Evolutionary conservation across 2,329 filamentous ascomycete species (phyloP).

Genomic region (Aspergillus tamarii): DNA sequence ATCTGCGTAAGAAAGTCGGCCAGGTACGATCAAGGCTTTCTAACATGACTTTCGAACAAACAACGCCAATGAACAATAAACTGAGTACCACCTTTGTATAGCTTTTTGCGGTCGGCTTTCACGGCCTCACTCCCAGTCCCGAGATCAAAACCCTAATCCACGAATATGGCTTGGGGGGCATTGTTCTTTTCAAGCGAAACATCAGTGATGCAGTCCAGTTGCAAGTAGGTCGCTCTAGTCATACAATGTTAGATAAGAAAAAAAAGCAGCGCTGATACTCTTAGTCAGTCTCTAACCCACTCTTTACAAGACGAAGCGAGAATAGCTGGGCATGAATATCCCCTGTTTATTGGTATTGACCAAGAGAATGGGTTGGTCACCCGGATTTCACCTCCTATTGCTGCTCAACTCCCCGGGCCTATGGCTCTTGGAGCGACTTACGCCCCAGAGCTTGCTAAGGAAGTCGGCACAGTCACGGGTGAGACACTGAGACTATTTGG

Average conservation of each 20-base stretch:
- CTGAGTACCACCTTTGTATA: conserved; percentile 19
- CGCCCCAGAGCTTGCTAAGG: conserved; percentile 37
- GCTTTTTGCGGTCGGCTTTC: conserved; percentile 51
- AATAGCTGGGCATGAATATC: conserved; percentile 42
- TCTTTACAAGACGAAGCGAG: conserved; percentile 46
- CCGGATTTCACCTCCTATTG: conserved; percentile 44
- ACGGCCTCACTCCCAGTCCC: conserved; percentile 41
- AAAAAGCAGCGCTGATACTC: not conserved
- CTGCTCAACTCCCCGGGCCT: conserved; percentile 45
- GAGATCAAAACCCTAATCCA: conserved; percentile 49
- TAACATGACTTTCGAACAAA: not conserved
- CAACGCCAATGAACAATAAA: not conserved
- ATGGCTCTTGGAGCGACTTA: conserved; percentile 51
- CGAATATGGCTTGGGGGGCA: conserved; percentile 44
- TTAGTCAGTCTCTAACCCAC: conserved; percentile 31
- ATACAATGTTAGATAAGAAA: not conserved
- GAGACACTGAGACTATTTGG: conserved; percentile 43
- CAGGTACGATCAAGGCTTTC: conserved; percentile 30
- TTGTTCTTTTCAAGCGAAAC: conserved; percentile 49
- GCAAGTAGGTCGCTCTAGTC: conserved; percentile 24
- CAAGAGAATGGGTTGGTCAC: conserved; percentile 52
- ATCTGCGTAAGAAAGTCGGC: conserved; percentile 37
- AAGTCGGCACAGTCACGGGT: conserved; percentile 43
- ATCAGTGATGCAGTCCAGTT: conserved; percentile 44
- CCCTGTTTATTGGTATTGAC: conserved; percentile 50